Evolutionary conservation across 2,329 filamentous ascomycete species (phyloP), one percentile per base, ranked within the genome.

Genomic region (Aureobasidium subglaciale): DNA sequence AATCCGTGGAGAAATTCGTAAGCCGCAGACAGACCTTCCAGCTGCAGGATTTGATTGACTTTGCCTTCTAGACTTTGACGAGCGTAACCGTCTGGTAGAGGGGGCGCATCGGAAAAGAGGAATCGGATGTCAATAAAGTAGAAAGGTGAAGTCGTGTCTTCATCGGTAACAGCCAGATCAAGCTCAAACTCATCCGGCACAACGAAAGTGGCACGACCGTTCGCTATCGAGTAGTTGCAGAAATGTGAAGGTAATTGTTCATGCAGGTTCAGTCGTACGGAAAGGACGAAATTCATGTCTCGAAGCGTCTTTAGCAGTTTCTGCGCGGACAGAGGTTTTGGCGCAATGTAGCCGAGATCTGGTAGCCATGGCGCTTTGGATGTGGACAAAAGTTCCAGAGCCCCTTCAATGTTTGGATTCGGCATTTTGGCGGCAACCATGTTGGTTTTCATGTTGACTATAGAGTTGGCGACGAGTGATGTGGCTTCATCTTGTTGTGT

Each of bases 41-140:
- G 79, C 40, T 76, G 77, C 11, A 99, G 78, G 6, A 82, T 76
- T 15, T 81, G 77, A 67, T 99, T 96, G 32, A 90, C 78, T 59
- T 81, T 84, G 16, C 69, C 71, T 67, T 95, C 89, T 27, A 96
- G 72, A 56, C 82, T 80, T 32, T 76, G 73, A 55, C 86, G 80
- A 41, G 95, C 71, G 3, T 75, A 74, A 24, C 86, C 81, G 49
- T 74, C 71, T 0, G 86, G 77, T 7, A 95, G 64, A 5, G 62
- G 71, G 0, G 87, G 79, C 0, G 79, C 74, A 7, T 92, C 92
- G 8, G 75, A 78, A 68, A 95, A 99, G 13, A 84, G 74, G 63
- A 95, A 90, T 58, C 91, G 83, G 64, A 97, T 84, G 68, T 97
- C 91, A 59, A 97, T 88, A 67, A 97, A 96, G 78, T 87, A 96